Evolutionary conservation across 768 basidiomycete species (phyloP).

Genomic region (Suillus sp.): DNA sequence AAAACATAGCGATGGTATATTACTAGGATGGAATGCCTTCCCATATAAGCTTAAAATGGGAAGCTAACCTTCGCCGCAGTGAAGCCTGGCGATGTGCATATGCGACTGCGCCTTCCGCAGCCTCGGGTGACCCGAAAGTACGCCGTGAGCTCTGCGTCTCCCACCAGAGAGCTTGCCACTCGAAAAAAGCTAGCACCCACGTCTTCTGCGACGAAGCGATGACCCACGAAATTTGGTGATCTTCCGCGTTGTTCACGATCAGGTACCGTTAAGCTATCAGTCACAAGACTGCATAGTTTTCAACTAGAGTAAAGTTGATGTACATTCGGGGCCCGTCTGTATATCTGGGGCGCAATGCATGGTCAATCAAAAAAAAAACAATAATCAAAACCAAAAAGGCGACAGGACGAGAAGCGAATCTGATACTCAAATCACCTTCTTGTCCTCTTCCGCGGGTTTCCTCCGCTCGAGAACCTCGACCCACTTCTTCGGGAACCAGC

Average conservation of each 20-base stretch:
- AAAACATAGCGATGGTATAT: too few relatives aligned
- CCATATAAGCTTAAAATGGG: neutral
- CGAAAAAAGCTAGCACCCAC: constrained; percentile 14
- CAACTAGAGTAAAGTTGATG: neutral
- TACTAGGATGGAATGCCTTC: neutral
- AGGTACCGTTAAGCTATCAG: neutral
- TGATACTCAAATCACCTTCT: constrained; percentile 40
- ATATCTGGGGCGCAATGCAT: neutral
- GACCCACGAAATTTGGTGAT: neutral
- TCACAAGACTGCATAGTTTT: neutral
- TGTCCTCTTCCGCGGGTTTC: constrained; percentile 38
- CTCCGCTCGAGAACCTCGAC: constrained; percentile 68
- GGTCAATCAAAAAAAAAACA: neutral
- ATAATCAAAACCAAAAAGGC: neutral
- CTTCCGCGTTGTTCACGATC: neutral
- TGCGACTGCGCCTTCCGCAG: constrained; percentile 10
- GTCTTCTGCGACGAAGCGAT: neutral
- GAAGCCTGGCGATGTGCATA: constrained; percentile 15
- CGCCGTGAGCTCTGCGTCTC: constrained; percentile 1
- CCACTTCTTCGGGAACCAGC: constrained; percentile 94
- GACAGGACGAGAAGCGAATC: neutral
- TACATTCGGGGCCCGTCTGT: neutral
- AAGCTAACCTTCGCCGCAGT: neutral
- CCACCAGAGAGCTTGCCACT: constrained; percentile 23
- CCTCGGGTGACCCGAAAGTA: neutral